Base-by-base conservation (phyloP, 169 alveolate genomes). In the Plasmodium knowlesi region DNA sequence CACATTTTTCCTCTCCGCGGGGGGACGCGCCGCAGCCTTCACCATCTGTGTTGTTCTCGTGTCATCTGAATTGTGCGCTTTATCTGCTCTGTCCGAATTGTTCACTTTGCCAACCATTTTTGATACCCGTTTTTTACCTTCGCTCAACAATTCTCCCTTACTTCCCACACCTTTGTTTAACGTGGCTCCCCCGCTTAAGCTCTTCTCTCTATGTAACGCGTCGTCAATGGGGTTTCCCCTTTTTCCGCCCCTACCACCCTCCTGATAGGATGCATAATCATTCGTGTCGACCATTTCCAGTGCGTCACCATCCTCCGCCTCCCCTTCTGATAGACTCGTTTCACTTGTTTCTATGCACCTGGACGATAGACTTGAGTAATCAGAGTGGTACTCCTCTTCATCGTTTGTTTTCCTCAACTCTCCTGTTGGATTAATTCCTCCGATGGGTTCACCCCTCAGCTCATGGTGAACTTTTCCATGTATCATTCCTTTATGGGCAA, bases 281-380 rank as follows among this genome's bases (percentile, higher is more conserved):
- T 61, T 34, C 12, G 37, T 30, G 10, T 54, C 46, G 37, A n/a
- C 46, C 61, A 50, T 2, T 12, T 16, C 8, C 22, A 50, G 22
- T 5, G 61, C 61, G 25, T 19, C 46, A 30, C 50, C 43, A 9
- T 28, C 39, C 43, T 61, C 5, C 28, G 50, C 14, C 32, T 37
- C 41, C 19, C 25, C 81, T 4, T 70, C 70, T 3, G n/a, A 32
- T 0, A 34, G 80, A 74, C 93, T 86, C 22, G 84, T 41, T n/a
- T 86, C 93, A 54, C 86, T 74, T 39, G 93, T 50, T 32, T 50
- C 72, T 5, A 76, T 32, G 32, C 84, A 74, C 8, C 81, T 86
- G 19, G 93, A 84, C 14, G 92, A 50, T 61, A 50, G 22, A 12
- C 73, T 72, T 39, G 92, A 28, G 57, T 84, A 84, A 0, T 72